These are phyloP conservation scores for Odonthalia washingtoniensis DNA, from an alignment of 31 red algal genomes.

Conservation along the genomic window DNA sequence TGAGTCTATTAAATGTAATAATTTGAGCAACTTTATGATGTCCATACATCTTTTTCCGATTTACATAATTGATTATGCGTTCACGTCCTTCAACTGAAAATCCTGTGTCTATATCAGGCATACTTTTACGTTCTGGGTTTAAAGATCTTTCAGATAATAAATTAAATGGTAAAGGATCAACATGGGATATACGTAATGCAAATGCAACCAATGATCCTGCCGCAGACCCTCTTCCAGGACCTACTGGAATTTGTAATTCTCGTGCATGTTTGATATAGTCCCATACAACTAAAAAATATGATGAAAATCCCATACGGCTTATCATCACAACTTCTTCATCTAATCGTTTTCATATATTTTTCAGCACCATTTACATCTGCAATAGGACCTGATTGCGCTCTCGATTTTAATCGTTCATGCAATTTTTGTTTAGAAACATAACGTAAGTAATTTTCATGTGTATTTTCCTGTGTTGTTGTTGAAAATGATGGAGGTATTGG, in stretches of 20 bases:
- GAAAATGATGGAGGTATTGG: too few species aligned
- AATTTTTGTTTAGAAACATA: too few species aligned
- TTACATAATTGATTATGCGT: constrained; percentile 78
- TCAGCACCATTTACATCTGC: constrained; percentile 22
- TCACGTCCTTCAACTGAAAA: constrained; percentile 76
- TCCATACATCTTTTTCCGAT: constrained; percentile 74
- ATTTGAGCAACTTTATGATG: too few species aligned
- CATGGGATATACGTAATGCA: constrained; percentile 66
- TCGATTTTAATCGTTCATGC: too few species aligned
- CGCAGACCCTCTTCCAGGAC: constrained; percentile 85
- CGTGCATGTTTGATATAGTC: too few species aligned
- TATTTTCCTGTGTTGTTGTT: too few species aligned
- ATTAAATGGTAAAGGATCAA: constrained; percentile 71
- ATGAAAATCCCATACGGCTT: constrained; percentile 44
- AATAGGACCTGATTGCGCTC: constrained; percentile 3
- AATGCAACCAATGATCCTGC: constrained; percentile 76
- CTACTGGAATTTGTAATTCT: too few species aligned
- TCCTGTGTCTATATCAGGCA: constrained; percentile 94
- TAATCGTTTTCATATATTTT: not conserved
- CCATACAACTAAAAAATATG: too few species aligned
- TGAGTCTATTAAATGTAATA: too few species aligned
- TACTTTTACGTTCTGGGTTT: constrained; percentile 66
- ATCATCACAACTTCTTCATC: constrained; percentile 40
- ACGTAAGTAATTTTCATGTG: too few species aligned
- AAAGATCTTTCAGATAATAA: constrained; percentile 83